These are phyloP conservation scores for Lineolata rhizophorae DNA, from an alignment of 495 filamentous ascomycete genomes.

Conservation along the genomic window DNA sequence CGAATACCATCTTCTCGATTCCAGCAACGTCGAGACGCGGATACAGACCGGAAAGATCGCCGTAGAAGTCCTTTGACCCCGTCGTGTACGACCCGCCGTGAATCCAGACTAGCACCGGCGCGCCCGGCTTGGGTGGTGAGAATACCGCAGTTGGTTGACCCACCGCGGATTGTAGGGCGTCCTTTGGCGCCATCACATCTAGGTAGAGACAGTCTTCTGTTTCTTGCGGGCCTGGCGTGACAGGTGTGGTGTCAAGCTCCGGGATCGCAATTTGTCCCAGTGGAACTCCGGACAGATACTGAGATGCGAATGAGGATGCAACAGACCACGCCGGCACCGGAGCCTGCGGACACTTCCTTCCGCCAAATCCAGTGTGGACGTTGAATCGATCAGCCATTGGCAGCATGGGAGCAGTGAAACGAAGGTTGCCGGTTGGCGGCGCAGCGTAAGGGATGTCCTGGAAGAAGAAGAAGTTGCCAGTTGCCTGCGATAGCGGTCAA, in stretches of 20 bases:
- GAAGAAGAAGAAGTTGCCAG: slow-evolving; percentile 11
- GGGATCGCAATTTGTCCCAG: too few relatives aligned
- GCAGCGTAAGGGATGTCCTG: slow-evolving; percentile 12
- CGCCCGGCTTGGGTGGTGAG: slow-evolving; percentile 1
- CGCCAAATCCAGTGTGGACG: too few relatives aligned
- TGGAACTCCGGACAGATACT: too few relatives aligned
- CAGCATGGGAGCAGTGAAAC: slow-evolving; percentile 7
- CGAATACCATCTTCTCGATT: slow-evolving; percentile 7
- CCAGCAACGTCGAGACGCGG: slow-evolving; percentile 6
- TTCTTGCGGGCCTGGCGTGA: too few relatives aligned
- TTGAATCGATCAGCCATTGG: too few relatives aligned
- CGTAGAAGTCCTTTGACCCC: slow-evolving; percentile 4
- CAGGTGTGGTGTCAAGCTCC: too few relatives aligned
- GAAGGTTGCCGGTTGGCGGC: slow-evolving; percentile 7
- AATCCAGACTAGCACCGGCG: slow-evolving; percentile 12
- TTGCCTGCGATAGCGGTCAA: too few relatives aligned
- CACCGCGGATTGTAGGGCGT: slow-evolving; percentile 4
- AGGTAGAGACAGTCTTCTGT: slow-evolving; percentile 13
- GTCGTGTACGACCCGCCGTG: slow-evolving; percentile 9
- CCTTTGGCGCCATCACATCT: slow-evolving; percentile 12
- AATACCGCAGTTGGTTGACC: slow-evolving; percentile 1
- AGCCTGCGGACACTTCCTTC: too few relatives aligned
- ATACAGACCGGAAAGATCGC: slow-evolving; percentile 4
- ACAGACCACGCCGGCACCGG: too few relatives aligned
- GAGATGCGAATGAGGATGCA: too few relatives aligned